A percentile compares a stretch with the other conserved stretches of the same genome.
These are phyloP conservation scores for Serendipita vermifera DNA, from an alignment of 768 basidiomycete species.

Conservation along the genomic window DNA sequence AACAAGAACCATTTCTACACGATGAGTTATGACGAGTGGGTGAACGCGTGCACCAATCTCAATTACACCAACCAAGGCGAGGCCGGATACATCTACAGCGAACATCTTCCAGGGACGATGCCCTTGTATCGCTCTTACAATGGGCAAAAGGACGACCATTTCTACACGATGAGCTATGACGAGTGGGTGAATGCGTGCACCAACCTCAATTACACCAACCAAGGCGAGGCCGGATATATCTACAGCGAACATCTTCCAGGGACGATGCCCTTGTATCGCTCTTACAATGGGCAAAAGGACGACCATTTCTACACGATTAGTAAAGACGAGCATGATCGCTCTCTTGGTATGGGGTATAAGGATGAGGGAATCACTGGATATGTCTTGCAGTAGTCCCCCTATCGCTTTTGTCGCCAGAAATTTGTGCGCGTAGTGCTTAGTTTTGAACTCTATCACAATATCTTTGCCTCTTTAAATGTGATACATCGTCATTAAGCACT, in stretches of 20 bases:
- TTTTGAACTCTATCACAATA: no score
- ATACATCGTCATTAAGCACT: no score
- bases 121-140: conserved; percentile 15
- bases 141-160: conserved; percentile 11
- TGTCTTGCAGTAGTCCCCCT: no score
- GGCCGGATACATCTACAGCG: conserved; percentile 6
- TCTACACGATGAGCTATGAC: conserved; percentile 14
- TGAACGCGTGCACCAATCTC: conserved; percentile 4
- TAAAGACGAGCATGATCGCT: conserved; percentile 1
- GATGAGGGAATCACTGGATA: conserved; percentile 14
- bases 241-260: neutral
- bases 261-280: conserved; percentile 13
- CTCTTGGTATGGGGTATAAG: no score
- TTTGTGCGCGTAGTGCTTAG: no score
- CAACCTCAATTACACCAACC: no score
- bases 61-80: conserved; percentile 10
- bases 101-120: neutral
- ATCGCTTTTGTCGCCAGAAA: no score
- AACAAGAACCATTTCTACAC: conserved; percentile 17
- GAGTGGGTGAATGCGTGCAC: conserved; percentile 12
- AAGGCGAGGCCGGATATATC: conserved; percentile 10
- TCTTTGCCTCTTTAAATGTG: no score
- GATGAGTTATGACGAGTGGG: conserved; percentile 6
- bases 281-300: neutral
- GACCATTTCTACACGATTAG: conserved; percentile 17